These are phyloP conservation scores for Amniculicola lignicola DNA, from an alignment of 495 filamentous ascomycete genomes.

Conservation along the genomic window DNA sequence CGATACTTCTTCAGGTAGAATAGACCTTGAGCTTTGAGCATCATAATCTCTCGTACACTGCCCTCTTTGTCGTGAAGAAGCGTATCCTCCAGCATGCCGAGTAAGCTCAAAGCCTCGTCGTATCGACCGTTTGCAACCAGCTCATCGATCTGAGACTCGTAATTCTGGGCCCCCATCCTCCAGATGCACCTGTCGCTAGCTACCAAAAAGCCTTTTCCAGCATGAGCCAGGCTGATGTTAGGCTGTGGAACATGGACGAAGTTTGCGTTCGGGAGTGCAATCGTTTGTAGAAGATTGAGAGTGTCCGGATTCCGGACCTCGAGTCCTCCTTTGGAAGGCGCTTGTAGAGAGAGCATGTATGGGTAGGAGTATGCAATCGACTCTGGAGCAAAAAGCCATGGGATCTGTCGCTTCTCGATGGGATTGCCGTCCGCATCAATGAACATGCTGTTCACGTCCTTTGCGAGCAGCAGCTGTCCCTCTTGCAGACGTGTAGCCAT, in stretches of 20 bases:
- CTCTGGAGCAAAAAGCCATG: slow-evolving; percentile 85
- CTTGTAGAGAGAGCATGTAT: slow-evolving; percentile 83
- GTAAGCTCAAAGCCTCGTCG: slow-evolving; percentile 88
- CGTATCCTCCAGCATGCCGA: slow-evolving; percentile 88
- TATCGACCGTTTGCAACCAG: slow-evolving; percentile 71
- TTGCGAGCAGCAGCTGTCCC: slow-evolving; percentile 82
- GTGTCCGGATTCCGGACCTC: slow-evolving; percentile 94
- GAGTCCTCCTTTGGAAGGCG: slow-evolving; percentile 76
- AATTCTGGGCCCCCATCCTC: slow-evolving; percentile 92
- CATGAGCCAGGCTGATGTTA: slow-evolving; percentile 86
- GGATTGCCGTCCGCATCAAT: slow-evolving; percentile 79
- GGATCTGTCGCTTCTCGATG: slow-evolving; percentile 79
- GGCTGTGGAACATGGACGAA: slow-evolving; percentile 91
- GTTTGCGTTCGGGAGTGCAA: slow-evolving; percentile 72
- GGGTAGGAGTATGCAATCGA: slow-evolving; percentile 93
- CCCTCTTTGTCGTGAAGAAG: slow-evolving; percentile 79
- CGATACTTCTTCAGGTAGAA: slow-evolving; percentile 81
- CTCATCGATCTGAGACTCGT: slow-evolving; percentile 86
- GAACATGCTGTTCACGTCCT: slow-evolving; percentile 94
- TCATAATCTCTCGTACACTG: slow-evolving; percentile 75
- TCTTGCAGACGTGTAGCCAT: slow-evolving; percentile 77
- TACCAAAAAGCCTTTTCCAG: slow-evolving; percentile 90
- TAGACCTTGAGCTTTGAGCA: slow-evolving; percentile 80
- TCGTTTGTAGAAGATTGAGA: slow-evolving; percentile 77
- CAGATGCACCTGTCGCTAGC: slow-evolving; percentile 84